A percentile compares a stretch with the other conserved stretches of the same genome.
These are phyloP conservation scores for Diutina scorzettiae DNA, from an alignment of 1,139 yeast species.

Conservation along the genomic window DNA sequence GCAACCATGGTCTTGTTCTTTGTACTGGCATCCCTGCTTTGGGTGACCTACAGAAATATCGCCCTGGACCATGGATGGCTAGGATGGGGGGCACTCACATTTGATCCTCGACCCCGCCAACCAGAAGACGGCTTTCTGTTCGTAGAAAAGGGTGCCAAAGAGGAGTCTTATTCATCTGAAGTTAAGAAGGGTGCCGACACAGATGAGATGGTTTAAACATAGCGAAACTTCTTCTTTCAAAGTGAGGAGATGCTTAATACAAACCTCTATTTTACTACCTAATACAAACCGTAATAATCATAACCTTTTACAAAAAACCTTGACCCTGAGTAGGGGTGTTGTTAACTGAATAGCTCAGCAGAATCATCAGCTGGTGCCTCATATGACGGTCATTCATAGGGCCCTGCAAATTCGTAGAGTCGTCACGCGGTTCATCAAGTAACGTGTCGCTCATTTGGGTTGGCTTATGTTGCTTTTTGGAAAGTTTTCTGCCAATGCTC, in stretches of 20 bases:
- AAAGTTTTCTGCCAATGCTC: neutral
- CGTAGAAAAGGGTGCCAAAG: neutral
- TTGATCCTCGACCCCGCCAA: neutral
- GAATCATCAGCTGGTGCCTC: neutral
- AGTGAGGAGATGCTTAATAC: neutral
- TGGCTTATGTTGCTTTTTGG: neutral
- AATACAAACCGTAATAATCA: neutral
- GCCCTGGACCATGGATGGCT: neutral
- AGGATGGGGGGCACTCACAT: neutral
- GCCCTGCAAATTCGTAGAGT: neutral
- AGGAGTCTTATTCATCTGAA: too few relatives aligned
- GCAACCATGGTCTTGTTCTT: neutral
- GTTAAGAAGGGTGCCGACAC: too few relatives aligned
- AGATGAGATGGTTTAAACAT: too few relatives aligned
- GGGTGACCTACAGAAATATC: neutral
- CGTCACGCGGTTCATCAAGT: conserved; percentile 1
- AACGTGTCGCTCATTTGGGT: conserved; percentile 4
- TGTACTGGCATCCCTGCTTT: neutral
- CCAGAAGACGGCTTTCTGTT: neutral
- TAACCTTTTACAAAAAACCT: neutral
- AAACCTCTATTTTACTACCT: neutral
- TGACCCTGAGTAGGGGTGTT: conserved; percentile 1
- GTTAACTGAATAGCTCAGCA: conserved; percentile 1
- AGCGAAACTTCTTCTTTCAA: neutral
- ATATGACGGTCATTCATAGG: neutral